Evolutionary conservation across 2,329 filamentous ascomycete species (phyloP), one percentile per base, ranked within the genome.

Genomic region (Ophiosphaerella korrae): DNA sequence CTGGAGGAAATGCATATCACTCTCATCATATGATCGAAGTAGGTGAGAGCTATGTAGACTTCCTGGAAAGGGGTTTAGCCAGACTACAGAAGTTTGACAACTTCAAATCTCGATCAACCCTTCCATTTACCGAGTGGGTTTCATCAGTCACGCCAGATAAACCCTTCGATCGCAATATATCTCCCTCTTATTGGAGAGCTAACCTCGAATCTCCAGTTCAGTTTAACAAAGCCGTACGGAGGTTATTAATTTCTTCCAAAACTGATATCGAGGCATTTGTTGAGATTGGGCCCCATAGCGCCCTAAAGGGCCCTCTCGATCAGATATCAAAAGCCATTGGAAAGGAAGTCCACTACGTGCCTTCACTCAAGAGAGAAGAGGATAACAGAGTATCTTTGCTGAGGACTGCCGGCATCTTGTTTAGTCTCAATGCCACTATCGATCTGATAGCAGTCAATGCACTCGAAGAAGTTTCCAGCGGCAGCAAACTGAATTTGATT

Each of bases 1-100:
- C 24, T 3, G 75, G 78, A 0, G 71, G 76, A 21, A 71, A 60
- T 9, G 78, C 78, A 0, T 80, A 79, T 40, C 78, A 80, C 46
- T 77, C 54, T 18, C 13, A 48, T 12, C 40, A 52, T 26, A 43
- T 54, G 50, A 38, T 29, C 1, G 40, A 38, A 1, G 5, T 66
- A 1, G 63, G 60, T 16, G 3, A 43, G 5, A 23, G 36, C 2
- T 68, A 68, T 42, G n/a, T n/a, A n/a, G n/a, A n/a, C n/a, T n/a
- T n/a, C n/a, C n/a, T n/a, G n/a, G n/a, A n/a, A n/a, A n/a, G n/a
- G n/a, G n/a, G n/a, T n/a, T n/a, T n/a, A n/a, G n/a, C n/a, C n/a
- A n/a, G n/a, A n/a, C n/a, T n/a, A n/a, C n/a, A n/a, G n/a, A n/a
- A n/a, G n/a, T n/a, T n/a, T n/a, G n/a, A n/a, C n/a, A n/a, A n/a